These are phyloP conservation scores for Mycosphaerella arachidis DNA, from an alignment of 2,329 filamentous ascomycete species.

Conservation along the genomic window DNA sequence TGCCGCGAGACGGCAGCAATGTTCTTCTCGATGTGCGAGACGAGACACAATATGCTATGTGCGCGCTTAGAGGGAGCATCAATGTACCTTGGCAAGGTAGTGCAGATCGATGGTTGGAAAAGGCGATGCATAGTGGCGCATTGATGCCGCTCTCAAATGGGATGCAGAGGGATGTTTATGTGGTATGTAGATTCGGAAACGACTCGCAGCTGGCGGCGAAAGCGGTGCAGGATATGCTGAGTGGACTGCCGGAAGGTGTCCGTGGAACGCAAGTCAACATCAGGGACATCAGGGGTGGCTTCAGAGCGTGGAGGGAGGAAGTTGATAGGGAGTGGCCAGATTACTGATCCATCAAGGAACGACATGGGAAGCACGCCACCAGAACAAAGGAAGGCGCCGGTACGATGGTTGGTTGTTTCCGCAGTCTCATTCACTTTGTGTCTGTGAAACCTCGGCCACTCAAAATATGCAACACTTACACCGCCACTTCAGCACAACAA, in stretches of 20 bases:
- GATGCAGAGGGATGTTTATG: conserved; percentile 29
- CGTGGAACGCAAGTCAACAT: conserved; percentile 54
- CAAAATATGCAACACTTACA: too few species aligned
- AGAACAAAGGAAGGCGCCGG: too few species aligned
- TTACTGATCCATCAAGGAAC: conserved; percentile 39
- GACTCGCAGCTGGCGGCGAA: conserved; percentile 69
- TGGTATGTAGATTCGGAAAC: conserved; percentile 72
- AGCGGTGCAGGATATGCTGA: conserved; percentile 59
- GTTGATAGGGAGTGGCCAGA: conserved; percentile 59
- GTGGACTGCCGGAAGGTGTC: conserved; percentile 31
- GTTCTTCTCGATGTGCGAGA: conserved; percentile 79
- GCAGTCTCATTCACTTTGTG: too few species aligned
- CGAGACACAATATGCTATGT: conserved; percentile 77
- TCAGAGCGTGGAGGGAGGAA: conserved; percentile 66
- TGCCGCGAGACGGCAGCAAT: conserved; percentile 38
- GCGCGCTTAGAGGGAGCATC: conserved; percentile 67
- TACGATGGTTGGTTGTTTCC: too few species aligned
- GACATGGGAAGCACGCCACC: too few species aligned
- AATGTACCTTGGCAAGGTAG: conserved; percentile 66
- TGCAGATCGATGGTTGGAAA: conserved; percentile 29
- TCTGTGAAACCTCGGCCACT: too few species aligned
- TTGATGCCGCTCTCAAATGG: conserved; percentile 40
- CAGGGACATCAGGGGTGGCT: conserved; percentile 66
- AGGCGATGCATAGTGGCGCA: conserved; percentile 21
- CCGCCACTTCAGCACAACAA: too few species aligned